Evolutionary conservation across 2,329 filamentous ascomycete species (phyloP), one percentile per base, ranked within the genome.

Genomic region (Dactylellina sp.): DNA sequence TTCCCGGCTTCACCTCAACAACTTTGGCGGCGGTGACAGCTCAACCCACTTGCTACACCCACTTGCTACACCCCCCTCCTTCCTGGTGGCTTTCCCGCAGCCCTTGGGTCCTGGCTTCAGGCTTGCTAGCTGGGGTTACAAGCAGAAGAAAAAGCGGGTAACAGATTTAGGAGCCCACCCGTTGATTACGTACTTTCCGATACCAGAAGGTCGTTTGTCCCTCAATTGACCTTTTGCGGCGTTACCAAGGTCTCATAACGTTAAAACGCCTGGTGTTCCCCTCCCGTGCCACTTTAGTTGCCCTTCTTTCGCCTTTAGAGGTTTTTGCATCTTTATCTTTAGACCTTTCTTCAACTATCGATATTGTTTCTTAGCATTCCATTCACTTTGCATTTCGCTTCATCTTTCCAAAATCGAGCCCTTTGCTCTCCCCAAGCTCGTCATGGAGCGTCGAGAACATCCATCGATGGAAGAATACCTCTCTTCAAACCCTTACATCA

Each of bases 111-210:
- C 14, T 49, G 46, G 59, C 16, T 18, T 63, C n/a, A 42, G 50
- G 50, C 50, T 56, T 32, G 18, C 20, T 16, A 16, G 24, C 28
- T 32, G 28, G 28, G 28, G 28, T 32, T 32, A 9, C 28, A 22
- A 37, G 18, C 4, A 53, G 20, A 53, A 35, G n/a, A 24, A 40
- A 55, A 70, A 62, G 61, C 56, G 70, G 61, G 70, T 65, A 74
- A 61, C 61, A 66, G 61, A 74, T 62, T 50, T 46, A 52, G 70
- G 40, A 53, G 53, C 53, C 70, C 53, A 61, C 59, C 53, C 42
- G 24, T 55, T 56, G 70, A 74, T 74, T 74, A 74, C 70, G 70
- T 65, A 74, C 70, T 53, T 53, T 66, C 61, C 70, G 61, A 61
- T 56, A 64, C 44, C 59, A 71, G 59, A 74, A 53, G 64, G 56